Evolutionary conservation across 805 yeast species (phyloP).

Genomic region (Hanseniaspora vineae): DNA sequence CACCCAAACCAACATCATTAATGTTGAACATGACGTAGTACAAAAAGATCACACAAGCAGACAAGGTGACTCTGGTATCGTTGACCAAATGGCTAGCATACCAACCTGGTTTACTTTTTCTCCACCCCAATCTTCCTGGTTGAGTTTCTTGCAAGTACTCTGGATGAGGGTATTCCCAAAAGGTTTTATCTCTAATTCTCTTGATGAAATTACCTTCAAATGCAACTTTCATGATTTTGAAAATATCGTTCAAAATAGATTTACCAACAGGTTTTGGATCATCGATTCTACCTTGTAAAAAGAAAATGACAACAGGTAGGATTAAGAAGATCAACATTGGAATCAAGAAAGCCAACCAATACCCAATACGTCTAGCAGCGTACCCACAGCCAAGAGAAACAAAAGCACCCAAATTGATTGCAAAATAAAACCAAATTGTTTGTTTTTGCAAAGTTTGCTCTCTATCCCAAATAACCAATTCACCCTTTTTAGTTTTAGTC

Average conservation of each 20-base stretch:
- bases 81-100: slow-evolving; percentile 31
- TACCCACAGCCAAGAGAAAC: slow-evolving; percentile 68
- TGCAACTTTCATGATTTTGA: slow-evolving; percentile 29
- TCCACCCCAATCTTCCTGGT: slow-evolving; percentile 6
- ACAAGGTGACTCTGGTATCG: slow-evolving; percentile 31
- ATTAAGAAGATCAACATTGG: slow-evolving; percentile 49
- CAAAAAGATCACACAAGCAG: slow-evolving; percentile 33
- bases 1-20: slow-evolving; percentile 9
- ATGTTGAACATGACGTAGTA: slow-evolving; percentile 28
- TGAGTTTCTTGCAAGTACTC: slow-evolving; percentile 2
- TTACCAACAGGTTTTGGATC: slow-evolving; percentile 18
- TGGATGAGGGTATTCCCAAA: slow-evolving; percentile 33
- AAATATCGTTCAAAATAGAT: slow-evolving; percentile 32
- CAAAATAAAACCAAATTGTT: slow-evolving; percentile 63
- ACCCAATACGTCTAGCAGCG: slow-evolving; percentile 51
- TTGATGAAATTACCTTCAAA: slow-evolving; percentile 30
- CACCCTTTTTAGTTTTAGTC: slow-evolving; percentile 50
- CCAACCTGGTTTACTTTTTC: slow-evolving; percentile 15
- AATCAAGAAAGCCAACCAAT: slow-evolving; percentile 62
- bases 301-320: slow-evolving; percentile 35
- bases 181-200: slow-evolving; percentile 28
- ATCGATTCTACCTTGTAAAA: slow-evolving; percentile 17
- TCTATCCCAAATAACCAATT: slow-evolving; percentile 56
- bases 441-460: slow-evolving; percentile 59
- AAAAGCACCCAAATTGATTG: slow-evolving; percentile 65